Evolutionary conservation across 2,329 filamentous ascomycete genomes (phyloP).

Genomic region (Dryadomyces quercivorus): DNA sequence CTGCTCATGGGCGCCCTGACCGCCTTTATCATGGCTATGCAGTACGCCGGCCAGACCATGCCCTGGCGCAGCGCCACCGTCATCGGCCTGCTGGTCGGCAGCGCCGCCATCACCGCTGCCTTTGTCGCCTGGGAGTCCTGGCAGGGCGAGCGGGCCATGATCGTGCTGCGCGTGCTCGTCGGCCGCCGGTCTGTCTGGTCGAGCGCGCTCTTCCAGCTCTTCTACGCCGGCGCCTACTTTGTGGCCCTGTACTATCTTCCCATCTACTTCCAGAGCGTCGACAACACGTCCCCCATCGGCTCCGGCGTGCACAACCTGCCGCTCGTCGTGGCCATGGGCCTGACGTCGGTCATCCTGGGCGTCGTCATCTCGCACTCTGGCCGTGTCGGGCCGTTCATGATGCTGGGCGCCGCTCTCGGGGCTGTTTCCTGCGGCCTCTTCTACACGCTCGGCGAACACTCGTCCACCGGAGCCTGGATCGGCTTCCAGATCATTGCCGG

Average conservation of each 20-base stretch:
- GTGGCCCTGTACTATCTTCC: slow-evolving; percentile 33
- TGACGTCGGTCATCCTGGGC: slow-evolving; percentile 17
- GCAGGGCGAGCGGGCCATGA: slow-evolving; percentile 34
- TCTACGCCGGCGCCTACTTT: slow-evolving; percentile 30
- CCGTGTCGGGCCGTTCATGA: slow-evolving; percentile 7
- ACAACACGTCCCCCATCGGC: slow-evolving; percentile 21
- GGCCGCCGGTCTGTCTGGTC: slow-evolving; percentile 26
- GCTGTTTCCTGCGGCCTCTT: slow-evolving; percentile 21
- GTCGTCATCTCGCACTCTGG: slow-evolving; percentile 15
- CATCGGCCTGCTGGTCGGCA: slow-evolving; percentile 22
- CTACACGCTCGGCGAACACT: slow-evolving; percentile 18
- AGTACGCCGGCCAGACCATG: slow-evolving; percentile 27
- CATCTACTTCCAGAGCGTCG: slow-evolving; percentile 37
- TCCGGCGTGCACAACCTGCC: slow-evolving; percentile 24
- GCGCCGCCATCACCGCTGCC: slow-evolving; percentile 11
- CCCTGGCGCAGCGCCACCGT: slow-evolving; percentile 21
- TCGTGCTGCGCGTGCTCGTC: slow-evolving; percentile 30
- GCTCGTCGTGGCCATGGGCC: slow-evolving; percentile 18
- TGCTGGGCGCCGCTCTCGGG: slow-evolving; percentile 12
- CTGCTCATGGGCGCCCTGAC: slow-evolving; percentile 17
- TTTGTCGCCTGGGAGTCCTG: slow-evolving; percentile 21
- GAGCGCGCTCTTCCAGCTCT: slow-evolving; percentile 24
- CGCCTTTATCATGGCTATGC: slow-evolving; percentile 26
- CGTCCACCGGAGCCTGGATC: slow-evolving; percentile 23
- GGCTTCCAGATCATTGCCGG: slow-evolving; percentile 16